Percentiles rank a stretch among this genome's conserved stretches.
Conservation (phyloP, 768 basidiomycete species). For the Boletus insuetus region DNA sequence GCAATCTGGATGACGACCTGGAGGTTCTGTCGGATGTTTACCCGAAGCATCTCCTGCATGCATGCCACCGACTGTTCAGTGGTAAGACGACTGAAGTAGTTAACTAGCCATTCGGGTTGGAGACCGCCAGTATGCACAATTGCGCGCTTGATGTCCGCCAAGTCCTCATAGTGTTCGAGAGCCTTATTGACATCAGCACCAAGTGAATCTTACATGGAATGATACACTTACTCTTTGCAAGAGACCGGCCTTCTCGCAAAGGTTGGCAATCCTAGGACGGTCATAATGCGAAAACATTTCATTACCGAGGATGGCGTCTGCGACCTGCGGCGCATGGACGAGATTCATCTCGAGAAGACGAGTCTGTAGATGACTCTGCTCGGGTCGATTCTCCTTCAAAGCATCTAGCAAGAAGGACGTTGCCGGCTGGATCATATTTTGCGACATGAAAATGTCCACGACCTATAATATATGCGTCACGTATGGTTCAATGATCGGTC, state of each 20-base stretch:
- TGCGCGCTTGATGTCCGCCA: constrained; percentile 98
- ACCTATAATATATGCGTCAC: constrained; percentile 46
- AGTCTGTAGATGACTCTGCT: constrained; percentile 94
- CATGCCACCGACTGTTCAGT: constrained; percentile 97
- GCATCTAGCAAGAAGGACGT: constrained; percentile 98
- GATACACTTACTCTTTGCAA: constrained; percentile 72
- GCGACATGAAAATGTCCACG: constrained; percentile 98
- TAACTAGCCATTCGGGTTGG: constrained; percentile 93
- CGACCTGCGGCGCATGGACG: constrained; percentile 95
- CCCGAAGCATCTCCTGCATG: constrained; percentile 93
- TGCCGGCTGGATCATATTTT: constrained; percentile 99
- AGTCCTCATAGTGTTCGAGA: constrained; percentile 95
- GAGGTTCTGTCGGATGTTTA: constrained; percentile 97
- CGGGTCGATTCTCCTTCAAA: constrained; percentile 96
- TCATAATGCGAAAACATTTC: constrained; percentile 99
- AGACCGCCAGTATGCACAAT: constrained; percentile 89
- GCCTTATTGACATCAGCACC: constrained; percentile 54
- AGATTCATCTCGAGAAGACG: constrained; percentile 98
- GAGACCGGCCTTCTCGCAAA: constrained; percentile 97
- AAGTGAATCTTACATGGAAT: neutral
- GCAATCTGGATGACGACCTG: constrained; percentile 96
- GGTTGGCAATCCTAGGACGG: constrained; percentile 92
- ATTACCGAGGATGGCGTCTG: constrained; percentile 97
- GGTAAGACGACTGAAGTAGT: constrained; percentile 94
- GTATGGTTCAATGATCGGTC: neutral